These are phyloP conservation scores for Trichoderma asperellum DNA, from an alignment of 2,329 filamentous ascomycete genomes.

Conservation along the genomic window DNA sequence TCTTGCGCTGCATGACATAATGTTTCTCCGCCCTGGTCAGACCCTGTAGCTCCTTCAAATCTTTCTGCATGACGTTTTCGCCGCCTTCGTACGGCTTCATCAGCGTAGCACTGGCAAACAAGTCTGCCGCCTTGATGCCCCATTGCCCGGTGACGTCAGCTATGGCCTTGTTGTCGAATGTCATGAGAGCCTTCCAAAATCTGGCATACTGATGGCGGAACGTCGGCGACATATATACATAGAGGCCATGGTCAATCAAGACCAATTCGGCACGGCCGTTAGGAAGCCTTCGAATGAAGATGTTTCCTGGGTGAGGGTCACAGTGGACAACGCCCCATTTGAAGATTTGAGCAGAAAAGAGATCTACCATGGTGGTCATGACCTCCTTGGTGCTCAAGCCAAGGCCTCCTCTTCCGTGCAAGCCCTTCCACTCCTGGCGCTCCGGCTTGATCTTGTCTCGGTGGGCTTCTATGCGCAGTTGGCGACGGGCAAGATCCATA, in stretches of 20 bases:
- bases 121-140: slow-evolving; percentile 86
- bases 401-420: slow-evolving; percentile 73
- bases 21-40: slow-evolving; percentile 70
- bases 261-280: slow-evolving; percentile 86
- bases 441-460: slow-evolving; percentile 75
- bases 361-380: slow-evolving; percentile 94
- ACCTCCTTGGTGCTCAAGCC: slow-evolving; percentile 82
- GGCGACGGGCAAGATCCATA: slow-evolving; percentile 49
- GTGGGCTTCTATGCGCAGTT: slow-evolving; percentile 56
- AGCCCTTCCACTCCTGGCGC: slow-evolving; percentile 76
- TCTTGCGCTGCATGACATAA: slow-evolving; percentile 85
- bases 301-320: slow-evolving; percentile 96
- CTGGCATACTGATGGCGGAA: slow-evolving; percentile 85
- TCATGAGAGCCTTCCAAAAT: slow-evolving; percentile 94
- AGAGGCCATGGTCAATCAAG: slow-evolving; percentile 95
- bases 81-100: slow-evolving; percentile 91
- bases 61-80: slow-evolving; percentile 66
- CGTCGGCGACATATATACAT: slow-evolving; percentile 82
- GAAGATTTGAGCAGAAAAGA: slow-evolving; percentile 98
- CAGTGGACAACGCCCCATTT: slow-evolving; percentile 95
- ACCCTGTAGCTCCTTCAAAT: slow-evolving; percentile 62
- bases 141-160: slow-evolving; percentile 72
- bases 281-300: slow-evolving; percentile 86
- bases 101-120: slow-evolving; percentile 89
- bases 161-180: slow-evolving; percentile 87